Conservation (phyloP, 2,329 filamentous ascomycete species). For the Akanthomyces lecanii region DNA sequence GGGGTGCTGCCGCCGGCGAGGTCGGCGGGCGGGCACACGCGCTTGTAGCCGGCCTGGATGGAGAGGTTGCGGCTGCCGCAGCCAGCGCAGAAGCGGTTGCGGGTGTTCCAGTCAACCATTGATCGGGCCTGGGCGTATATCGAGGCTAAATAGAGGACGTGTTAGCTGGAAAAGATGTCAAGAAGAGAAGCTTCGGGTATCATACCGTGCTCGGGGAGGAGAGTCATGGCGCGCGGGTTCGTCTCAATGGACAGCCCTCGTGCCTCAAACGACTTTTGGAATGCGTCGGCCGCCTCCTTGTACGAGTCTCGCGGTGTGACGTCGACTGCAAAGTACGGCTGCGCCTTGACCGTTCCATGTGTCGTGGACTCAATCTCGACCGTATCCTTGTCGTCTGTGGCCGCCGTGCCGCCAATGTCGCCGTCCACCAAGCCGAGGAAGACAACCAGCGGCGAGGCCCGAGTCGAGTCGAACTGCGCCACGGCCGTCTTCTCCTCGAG, state of each 20-base stretch:
- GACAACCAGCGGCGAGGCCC: constrained; percentile 65
- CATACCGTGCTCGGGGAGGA: constrained; percentile 29
- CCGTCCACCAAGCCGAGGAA: constrained; percentile 81
- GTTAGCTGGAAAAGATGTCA: not conserved
- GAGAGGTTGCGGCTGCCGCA: constrained; percentile 82
- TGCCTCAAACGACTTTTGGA: constrained; percentile 38
- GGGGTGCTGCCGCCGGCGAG: constrained; percentile 43
- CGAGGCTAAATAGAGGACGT: constrained; percentile 54
- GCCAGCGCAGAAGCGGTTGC: constrained; percentile 86
- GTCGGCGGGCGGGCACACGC: constrained; percentile 71
- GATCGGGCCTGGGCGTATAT: constrained; percentile 87
- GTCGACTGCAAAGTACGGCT: constrained; percentile 86
- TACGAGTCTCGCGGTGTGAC: constrained; percentile 67
- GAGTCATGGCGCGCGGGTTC: constrained; percentile 58
- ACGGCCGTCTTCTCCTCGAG: constrained; percentile 69
- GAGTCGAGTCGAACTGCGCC: constrained; percentile 67
- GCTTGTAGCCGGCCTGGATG: constrained; percentile 75
- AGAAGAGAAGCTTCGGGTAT: not conserved
- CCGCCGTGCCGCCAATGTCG: constrained; percentile 42
- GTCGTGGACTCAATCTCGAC: constrained; percentile 27
- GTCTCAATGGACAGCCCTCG: constrained; percentile 63
- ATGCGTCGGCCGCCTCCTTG: constrained; percentile 56
- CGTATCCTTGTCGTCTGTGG: constrained; percentile 23
- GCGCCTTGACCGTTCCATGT: constrained; percentile 69
- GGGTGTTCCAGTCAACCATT: constrained; percentile 87